These are phyloP conservation scores for Citrus reticulata DNA, from an alignment of 345 rosid species.

Conservation along the genomic window DNA sequence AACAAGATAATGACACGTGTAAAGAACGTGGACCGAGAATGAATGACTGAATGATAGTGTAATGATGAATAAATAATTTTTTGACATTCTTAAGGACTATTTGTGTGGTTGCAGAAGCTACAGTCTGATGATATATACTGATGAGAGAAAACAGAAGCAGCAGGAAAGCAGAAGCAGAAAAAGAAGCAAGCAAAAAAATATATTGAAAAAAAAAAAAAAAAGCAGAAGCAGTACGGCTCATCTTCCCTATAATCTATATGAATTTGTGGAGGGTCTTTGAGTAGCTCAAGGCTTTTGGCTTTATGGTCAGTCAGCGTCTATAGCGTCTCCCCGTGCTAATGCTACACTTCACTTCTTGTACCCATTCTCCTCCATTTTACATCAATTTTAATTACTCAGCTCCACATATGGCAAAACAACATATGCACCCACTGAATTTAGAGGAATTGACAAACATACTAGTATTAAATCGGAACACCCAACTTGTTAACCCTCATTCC, in stretches of 20 bases:
- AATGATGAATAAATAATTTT: slow-evolving; percentile 52
- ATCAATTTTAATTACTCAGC: background rate
- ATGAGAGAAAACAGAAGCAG: background rate
- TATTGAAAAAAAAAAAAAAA: background rate
- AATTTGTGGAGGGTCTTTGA: background rate
- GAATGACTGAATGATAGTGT: slow-evolving; percentile 36
- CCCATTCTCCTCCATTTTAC: background rate
- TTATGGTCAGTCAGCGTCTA: slow-evolving; percentile 13
- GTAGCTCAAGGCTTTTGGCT: slow-evolving; percentile 23
- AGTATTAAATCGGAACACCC: background rate
- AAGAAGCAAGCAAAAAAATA: background rate
- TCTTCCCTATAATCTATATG: slow-evolving; percentile 5
- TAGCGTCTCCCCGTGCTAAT: slow-evolving; percentile 9
- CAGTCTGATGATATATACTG: background rate
- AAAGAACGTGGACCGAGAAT: slow-evolving; percentile 8
- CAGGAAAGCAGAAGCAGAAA: background rate
- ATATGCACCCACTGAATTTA: background rate
- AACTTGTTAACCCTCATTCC: background rate
- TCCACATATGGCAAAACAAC: no score
- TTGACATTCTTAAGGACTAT: slow-evolving; percentile 32
- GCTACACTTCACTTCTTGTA: background rate
- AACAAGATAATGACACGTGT: slow-evolving; percentile 28
- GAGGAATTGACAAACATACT: background rate
- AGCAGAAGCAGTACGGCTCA: slow-evolving; percentile 14
- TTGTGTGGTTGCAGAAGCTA: slow-evolving; percentile 10